phyloP scores from a whole-genome alignment of 2,329 filamentous ascomycete genomes.

The Mycosphaerella arachidis region DNA sequence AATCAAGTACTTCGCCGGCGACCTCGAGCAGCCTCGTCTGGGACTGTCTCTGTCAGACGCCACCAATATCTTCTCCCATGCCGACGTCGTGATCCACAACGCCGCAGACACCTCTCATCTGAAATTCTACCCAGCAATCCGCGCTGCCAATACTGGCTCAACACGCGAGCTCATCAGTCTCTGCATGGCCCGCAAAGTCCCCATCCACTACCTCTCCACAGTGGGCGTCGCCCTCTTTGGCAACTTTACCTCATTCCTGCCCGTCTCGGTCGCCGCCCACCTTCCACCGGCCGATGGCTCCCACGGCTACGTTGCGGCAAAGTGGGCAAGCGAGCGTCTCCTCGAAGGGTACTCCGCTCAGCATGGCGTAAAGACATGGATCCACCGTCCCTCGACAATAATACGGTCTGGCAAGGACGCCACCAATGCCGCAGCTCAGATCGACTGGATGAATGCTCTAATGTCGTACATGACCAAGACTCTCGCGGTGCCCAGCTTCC shows the following conservation, averaged over 20 bases:
- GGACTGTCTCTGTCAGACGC: neutral
- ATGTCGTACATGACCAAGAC: too few species aligned
- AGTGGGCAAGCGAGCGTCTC: conserved; percentile 17
- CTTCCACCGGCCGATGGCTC: conserved; percentile 10
- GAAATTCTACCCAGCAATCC: neutral
- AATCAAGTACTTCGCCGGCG: conserved; percentile 2
- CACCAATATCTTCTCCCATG: neutral
- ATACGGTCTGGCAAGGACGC: too few species aligned
- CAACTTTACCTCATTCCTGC: neutral
- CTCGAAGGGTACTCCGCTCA: conserved; percentile 6
- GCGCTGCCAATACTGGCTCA: neutral
- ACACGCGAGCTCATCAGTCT: neutral
- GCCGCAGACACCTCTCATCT: neutral
- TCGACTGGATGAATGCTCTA: too few species aligned
- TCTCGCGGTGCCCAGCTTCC: too few species aligned
- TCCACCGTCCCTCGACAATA: neutral
- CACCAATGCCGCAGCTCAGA: too few species aligned
- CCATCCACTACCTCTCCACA: conserved; percentile 3
- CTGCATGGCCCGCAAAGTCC: neutral
- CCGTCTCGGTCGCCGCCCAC: neutral
- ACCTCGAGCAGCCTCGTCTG: neutral
- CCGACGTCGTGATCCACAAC: conserved; percentile 2
- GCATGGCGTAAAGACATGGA: neutral
- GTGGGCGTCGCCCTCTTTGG: neutral
- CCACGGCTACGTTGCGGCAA: conserved; percentile 15